A percentile compares a stretch with the other conserved stretches of the same genome.
Evolutionary conservation across 257 asterid genomes (phyloP).

Genomic region (Capsicum baccatum): DNA sequence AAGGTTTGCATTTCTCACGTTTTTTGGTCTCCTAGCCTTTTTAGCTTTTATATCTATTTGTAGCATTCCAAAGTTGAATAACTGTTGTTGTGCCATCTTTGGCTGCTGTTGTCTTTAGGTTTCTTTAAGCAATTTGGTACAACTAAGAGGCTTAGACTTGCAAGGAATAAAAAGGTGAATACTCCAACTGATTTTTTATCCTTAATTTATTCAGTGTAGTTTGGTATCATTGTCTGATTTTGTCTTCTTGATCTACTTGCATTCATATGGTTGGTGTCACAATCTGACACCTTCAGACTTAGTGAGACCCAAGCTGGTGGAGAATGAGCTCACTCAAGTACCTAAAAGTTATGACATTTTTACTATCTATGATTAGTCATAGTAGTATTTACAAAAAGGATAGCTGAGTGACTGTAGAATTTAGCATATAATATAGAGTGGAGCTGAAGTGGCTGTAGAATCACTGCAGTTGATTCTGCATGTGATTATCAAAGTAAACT

Average conservation of each 20-base stretch:
- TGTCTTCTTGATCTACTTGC: background rate
- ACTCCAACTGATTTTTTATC: background rate
- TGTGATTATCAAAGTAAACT: background rate
- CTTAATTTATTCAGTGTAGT: background rate
- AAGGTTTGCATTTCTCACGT: constrained; percentile 56
- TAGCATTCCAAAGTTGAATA: background rate
- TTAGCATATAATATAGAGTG: background rate
- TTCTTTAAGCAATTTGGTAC: constrained; percentile 93
- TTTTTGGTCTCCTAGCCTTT: background rate
- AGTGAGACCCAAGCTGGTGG: background rate
- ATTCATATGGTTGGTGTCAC: background rate
- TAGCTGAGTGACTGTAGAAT: background rate
- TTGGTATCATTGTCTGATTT: background rate
- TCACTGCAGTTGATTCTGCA: background rate
- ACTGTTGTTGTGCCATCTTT: background rate
- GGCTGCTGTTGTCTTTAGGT: constrained; percentile 53
- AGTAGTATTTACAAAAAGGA: background rate
- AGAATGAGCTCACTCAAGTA: background rate
- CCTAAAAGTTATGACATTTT: background rate
- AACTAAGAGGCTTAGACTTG: constrained; percentile 78
- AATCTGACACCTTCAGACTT: background rate
- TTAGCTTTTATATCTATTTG: background rate
- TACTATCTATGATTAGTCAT: constrained; percentile 3
- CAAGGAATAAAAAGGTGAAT: constrained; percentile 83
- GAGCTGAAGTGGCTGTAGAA: too few species aligned